phyloP scores from a whole-genome alignment of 495 filamentous ascomycete genomes.

The Aspergillus biplanus region DNA sequence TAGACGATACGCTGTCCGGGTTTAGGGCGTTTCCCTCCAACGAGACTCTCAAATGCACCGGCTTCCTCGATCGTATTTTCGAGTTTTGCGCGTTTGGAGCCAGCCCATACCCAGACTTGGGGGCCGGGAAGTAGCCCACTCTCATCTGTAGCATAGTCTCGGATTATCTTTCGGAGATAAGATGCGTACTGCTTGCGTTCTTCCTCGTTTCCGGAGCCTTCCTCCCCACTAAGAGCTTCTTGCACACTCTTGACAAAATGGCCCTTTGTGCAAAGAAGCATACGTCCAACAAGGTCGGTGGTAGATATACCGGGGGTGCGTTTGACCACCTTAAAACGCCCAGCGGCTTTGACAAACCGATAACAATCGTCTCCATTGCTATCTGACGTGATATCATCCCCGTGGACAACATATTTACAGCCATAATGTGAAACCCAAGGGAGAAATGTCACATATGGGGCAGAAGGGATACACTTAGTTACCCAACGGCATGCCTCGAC shows the following conservation, averaged over 20 bases:
- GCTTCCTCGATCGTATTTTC: conserved; percentile 52
- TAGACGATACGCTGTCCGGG: conserved; percentile 87
- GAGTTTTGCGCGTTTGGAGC: conserved; percentile 56
- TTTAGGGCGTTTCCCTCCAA: conserved; percentile 66
- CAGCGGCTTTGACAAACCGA: conserved; percentile 89
- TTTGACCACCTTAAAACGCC: conserved; percentile 91
- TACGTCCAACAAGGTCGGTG: conserved; percentile 94
- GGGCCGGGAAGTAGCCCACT: conserved; percentile 69
- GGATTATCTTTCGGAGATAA: conserved; percentile 70
- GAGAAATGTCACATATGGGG: conserved; percentile 93
- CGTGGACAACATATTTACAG: conserved; percentile 90
- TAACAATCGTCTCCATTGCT: conserved; percentile 92
- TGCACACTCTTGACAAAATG: conserved; percentile 84
- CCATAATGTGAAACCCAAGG: conserved; percentile 94
- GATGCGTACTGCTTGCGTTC: conserved; percentile 64
- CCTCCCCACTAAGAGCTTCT: conserved; percentile 65
- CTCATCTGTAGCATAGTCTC: conserved; percentile 84
- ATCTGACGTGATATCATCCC: conserved; percentile 86
- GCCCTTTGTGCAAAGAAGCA: conserved; percentile 88
- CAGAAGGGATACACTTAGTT: conserved; percentile 76
- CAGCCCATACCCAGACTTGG: conserved; percentile 80
- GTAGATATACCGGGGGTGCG: conserved; percentile 96
- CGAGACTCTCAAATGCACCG: conserved; percentile 63
- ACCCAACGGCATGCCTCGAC: conserved; percentile 96
- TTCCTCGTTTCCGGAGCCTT: conserved; percentile 68